phyloP scores from a whole-genome alignment of 148 eudicot genomes.

The Polygonum aviculare region DNA sequence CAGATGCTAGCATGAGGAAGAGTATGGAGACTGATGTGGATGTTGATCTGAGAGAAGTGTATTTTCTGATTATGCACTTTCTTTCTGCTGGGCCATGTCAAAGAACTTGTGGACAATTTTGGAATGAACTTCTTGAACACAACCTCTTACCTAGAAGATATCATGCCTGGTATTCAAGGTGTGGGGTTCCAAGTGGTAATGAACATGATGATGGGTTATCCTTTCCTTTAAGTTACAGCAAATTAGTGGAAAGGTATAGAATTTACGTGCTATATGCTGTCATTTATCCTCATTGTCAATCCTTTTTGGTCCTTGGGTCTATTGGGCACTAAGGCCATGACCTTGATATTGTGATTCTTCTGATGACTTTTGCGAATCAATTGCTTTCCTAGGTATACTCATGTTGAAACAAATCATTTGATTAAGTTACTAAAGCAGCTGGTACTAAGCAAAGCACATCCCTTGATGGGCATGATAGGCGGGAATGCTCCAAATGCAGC shows the following conservation, averaged over 20 bases:
- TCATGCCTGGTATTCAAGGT: slow-evolving; percentile 96
- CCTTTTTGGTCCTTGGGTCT: slow-evolving; percentile 3
- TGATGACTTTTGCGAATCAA: neutral
- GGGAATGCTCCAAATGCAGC: slow-evolving; percentile 65
- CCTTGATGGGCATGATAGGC: slow-evolving; percentile 28
- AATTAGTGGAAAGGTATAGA: slow-evolving; percentile 70
- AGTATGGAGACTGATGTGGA: slow-evolving; percentile 52
- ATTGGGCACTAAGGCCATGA: neutral
- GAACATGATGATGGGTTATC: slow-evolving; percentile 92
- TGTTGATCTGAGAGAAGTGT: slow-evolving; percentile 74
- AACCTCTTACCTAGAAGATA: slow-evolving; percentile 93
- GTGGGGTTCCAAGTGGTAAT: slow-evolving; percentile 65
- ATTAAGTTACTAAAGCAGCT: slow-evolving; percentile 85
- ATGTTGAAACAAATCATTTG: slow-evolving; percentile 79
- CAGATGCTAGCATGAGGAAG: slow-evolving; percentile 26
- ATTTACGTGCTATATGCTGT: slow-evolving; percentile 6
- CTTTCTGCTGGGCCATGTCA: slow-evolving; percentile 94
- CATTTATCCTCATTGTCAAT: neutral
- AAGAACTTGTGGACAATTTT: slow-evolving; percentile 90
- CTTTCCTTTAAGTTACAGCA: slow-evolving; percentile 80
- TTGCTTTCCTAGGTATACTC: slow-evolving; percentile 54
- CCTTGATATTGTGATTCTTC: neutral
- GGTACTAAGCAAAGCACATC: slow-evolving; percentile 38
- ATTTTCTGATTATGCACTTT: slow-evolving; percentile 96
- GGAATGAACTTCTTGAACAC: slow-evolving; percentile 99